phyloP scores from a whole-genome alignment of 495 filamentous ascomycete species.

The Parmelia sp. region DNA sequence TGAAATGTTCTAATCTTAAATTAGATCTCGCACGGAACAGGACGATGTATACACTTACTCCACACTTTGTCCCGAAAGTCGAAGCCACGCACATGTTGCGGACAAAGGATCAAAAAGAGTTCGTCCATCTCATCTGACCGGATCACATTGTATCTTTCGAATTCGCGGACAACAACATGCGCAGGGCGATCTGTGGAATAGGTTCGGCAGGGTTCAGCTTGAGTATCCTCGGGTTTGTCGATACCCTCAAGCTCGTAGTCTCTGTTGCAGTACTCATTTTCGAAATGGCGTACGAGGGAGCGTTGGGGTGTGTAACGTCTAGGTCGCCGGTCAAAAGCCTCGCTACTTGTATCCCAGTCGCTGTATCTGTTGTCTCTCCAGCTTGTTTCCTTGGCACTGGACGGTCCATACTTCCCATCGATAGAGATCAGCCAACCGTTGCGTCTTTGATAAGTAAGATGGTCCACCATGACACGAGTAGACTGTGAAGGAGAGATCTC shows the following conservation, averaged over 20 bases:
- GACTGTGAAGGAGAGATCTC: constrained; percentile 16
- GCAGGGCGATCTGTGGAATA: constrained; percentile 15
- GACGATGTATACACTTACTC: constrained; percentile 18
- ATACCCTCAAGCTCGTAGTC: not conserved
- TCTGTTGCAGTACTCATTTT: constrained; percentile 1
- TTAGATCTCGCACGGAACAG: constrained; percentile 1
- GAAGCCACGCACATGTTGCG: constrained; percentile 25
- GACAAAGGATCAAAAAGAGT: constrained; percentile 20
- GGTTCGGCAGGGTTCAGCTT: constrained; percentile 13
- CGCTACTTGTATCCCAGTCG: constrained; percentile 2
- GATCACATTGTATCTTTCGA: constrained; percentile 18
- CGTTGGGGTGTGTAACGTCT: constrained; percentile 3
- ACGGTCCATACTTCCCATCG: constrained; percentile 24
- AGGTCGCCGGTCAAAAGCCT: constrained; percentile 1
- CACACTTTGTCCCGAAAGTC: constrained; percentile 25
- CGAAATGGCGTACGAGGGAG: not conserved
- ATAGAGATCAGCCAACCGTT: constrained; percentile 24
- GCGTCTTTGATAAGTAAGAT: constrained; percentile 23
- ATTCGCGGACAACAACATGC: constrained; percentile 11
- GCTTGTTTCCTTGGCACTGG: constrained; percentile 20
- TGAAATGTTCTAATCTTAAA: constrained; percentile 12
- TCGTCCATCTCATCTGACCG: constrained; percentile 17
- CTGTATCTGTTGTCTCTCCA: constrained; percentile 23
- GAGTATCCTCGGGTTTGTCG: not conserved
- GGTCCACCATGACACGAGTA: constrained; percentile 24